These are phyloP conservation scores for Gloeopeniophorella convolvens DNA, from an alignment of 768 basidiomycete genomes.

Conservation along the genomic window DNA sequence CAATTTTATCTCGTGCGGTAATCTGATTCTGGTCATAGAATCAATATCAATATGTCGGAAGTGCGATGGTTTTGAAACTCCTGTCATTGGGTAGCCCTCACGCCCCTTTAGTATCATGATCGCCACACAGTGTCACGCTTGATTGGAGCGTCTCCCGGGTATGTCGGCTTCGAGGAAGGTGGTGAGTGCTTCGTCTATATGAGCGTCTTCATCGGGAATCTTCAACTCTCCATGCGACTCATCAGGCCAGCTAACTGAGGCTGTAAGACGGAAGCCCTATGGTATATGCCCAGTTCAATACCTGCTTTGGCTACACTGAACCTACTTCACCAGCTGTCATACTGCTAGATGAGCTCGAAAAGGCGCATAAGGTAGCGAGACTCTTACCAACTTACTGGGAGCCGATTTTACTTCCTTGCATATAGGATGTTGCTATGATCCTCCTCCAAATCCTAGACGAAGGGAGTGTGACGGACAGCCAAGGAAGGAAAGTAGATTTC, in stretches of 20 bases:
- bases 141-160: slow-evolving; percentile 90
- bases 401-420: not conserved
- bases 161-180: slow-evolving; percentile 70
- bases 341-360: slow-evolving; percentile 61
- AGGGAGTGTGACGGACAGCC: slow-evolving; percentile 83
- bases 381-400: not conserved
- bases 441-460: slow-evolving; percentile 89
- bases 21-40: slow-evolving; percentile 37
- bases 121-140: slow-evolving; percentile 86
- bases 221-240: no score
- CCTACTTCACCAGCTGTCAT: slow-evolving; percentile 42
- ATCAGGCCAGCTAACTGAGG: slow-evolving; percentile 58
- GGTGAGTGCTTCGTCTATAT: slow-evolving; percentile 40
- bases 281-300: no score
- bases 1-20: not conserved
- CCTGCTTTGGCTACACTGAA: not conserved
- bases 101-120: slow-evolving; percentile 68
- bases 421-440: slow-evolving; percentile 80
- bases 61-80: slow-evolving; percentile 17
- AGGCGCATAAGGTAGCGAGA: slow-evolving; percentile 71
- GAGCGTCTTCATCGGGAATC: no score
- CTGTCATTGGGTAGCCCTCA: not conserved
- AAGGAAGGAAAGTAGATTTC: slow-evolving; percentile 89
- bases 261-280: slow-evolving; percentile 56
- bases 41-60: slow-evolving; percentile 95